Conservation (phyloP, 1,284 basidiomycete species). For the Sporisorium sorghi region DNA sequence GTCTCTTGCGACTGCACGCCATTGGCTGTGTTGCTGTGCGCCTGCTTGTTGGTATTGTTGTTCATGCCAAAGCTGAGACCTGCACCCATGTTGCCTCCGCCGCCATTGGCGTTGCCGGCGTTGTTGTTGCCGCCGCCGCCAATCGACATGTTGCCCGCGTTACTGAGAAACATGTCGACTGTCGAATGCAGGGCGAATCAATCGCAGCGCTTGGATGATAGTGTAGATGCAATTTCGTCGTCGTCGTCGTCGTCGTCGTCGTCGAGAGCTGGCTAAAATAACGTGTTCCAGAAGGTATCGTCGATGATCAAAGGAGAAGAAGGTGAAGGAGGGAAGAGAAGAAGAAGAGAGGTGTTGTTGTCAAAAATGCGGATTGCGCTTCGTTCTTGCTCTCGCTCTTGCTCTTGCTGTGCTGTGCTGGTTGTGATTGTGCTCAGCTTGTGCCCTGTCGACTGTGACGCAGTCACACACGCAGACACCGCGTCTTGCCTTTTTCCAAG, state of each 20-base stretch:
- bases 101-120: constrained; percentile 26
- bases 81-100: constrained; percentile 30
- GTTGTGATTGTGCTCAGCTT: not conserved
- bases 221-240: too few species aligned
- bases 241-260: too few species aligned
- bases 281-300: not conserved
- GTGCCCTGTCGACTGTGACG: constrained; percentile 4
- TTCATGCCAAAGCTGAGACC: constrained; percentile 44
- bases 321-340: not conserved
- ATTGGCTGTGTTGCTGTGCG: constrained; percentile 49
- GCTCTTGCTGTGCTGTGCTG: constrained; percentile 1
- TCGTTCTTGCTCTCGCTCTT: too few species aligned
- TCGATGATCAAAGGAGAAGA: not conserved
- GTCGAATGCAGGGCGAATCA: not conserved
- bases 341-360: not conserved
- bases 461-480: constrained; percentile 1
- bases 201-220: not conserved
- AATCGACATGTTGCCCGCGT: constrained; percentile 50
- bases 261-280: not conserved
- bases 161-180: constrained; percentile 45
- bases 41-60: constrained; percentile 38
- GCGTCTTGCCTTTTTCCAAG: too few species aligned
- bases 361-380: constrained; percentile 3
- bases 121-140: constrained; percentile 29
- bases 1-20: constrained; percentile 48